phyloP scores from a whole-genome alignment of 2,329 filamentous ascomycete genomes.

The Aspergillus sclerotialis region DNA sequence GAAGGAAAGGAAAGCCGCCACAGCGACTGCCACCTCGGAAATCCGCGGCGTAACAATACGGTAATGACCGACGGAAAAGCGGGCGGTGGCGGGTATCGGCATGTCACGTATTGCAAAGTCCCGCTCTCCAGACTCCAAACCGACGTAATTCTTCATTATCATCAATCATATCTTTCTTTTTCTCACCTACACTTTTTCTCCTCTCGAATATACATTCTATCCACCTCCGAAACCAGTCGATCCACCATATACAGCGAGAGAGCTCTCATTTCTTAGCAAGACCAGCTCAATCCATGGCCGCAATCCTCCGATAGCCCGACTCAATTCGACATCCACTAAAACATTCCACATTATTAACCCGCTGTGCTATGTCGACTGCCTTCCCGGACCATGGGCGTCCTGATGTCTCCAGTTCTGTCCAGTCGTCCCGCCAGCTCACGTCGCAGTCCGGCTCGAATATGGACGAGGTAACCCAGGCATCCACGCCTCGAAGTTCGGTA shows the following conservation, averaged over 20 bases:
- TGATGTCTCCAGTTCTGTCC: constrained; percentile 12
- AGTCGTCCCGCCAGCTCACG: constrained; percentile 4
- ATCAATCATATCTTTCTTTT: no score
- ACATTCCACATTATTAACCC: constrained; percentile 3
- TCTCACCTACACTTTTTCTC: no score
- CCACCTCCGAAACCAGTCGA: no score
- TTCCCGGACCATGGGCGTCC: constrained; percentile 22
- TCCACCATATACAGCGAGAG: no score
- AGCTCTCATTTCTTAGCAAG: no score
- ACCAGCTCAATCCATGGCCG: constrained; percentile 19
- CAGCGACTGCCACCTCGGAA: no score
- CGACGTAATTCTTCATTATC: constrained; percentile 11
- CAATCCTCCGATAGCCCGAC: constrained; percentile 23
- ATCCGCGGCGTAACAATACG: constrained; percentile 16
- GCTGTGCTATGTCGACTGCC: constrained; percentile 18
- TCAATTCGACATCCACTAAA: constrained; percentile 10
- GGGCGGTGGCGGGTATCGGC: constrained; percentile 24
- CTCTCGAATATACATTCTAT: no score
- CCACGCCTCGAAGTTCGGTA: constrained; percentile 14
- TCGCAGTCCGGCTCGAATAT: constrained; percentile 19
- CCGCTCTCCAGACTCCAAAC: no score
- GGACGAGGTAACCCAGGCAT: constrained; percentile 23
- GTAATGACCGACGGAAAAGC: constrained; percentile 8
- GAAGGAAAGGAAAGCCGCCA: no score
- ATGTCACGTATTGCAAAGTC: no score